These are phyloP conservation scores for Diaporthe capsici DNA, from an alignment of 2,329 filamentous ascomycete species.

Conservation along the genomic window DNA sequence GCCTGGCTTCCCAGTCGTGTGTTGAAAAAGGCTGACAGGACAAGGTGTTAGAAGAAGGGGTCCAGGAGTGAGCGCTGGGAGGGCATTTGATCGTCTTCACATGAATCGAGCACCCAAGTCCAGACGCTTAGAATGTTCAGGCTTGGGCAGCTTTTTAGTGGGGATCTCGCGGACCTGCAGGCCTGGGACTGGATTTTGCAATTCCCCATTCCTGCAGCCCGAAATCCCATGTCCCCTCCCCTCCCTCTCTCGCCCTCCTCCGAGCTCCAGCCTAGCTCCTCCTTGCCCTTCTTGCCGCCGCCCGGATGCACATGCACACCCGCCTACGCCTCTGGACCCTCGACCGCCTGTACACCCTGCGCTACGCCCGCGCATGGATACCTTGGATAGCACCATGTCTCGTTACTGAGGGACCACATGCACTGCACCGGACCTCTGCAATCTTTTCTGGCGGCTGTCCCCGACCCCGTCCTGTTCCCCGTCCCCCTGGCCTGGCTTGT, in stretches of 20 bases:
- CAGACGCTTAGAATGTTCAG: slow-evolving; percentile 5
- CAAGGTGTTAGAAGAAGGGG: neutral
- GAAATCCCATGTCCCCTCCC: slow-evolving; percentile 40
- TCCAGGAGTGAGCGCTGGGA: neutral
- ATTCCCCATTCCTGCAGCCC: slow-evolving; percentile 38
- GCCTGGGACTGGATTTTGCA: slow-evolving; percentile 40
- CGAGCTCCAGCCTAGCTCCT: slow-evolving; percentile 14
- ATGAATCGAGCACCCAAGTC: slow-evolving; percentile 14
- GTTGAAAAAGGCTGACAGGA: neutral
- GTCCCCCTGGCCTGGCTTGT: slow-evolving; percentile 11
- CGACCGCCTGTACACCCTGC: neutral
- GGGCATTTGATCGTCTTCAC: slow-evolving; percentile 19
- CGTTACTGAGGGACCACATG: slow-evolving; percentile 17
- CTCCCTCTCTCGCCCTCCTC: neutral
- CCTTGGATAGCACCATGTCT: slow-evolving; percentile 31
- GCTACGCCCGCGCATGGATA: slow-evolving; percentile 27
- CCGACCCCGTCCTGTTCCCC: slow-evolving; percentile 11
- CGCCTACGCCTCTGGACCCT: neutral
- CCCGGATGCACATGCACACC: neutral
- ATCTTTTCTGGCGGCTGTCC: slow-evolving; percentile 23
- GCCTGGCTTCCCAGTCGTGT: neutral
- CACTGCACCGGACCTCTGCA: slow-evolving; percentile 2
- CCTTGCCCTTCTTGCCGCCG: slow-evolving; percentile 8
- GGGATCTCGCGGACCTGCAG: slow-evolving; percentile 17
- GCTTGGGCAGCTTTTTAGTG: slow-evolving; percentile 32